Base-by-base conservation (phyloP, 768 basidiomycete genomes). In the Boletus rubescentipes region DNA sequence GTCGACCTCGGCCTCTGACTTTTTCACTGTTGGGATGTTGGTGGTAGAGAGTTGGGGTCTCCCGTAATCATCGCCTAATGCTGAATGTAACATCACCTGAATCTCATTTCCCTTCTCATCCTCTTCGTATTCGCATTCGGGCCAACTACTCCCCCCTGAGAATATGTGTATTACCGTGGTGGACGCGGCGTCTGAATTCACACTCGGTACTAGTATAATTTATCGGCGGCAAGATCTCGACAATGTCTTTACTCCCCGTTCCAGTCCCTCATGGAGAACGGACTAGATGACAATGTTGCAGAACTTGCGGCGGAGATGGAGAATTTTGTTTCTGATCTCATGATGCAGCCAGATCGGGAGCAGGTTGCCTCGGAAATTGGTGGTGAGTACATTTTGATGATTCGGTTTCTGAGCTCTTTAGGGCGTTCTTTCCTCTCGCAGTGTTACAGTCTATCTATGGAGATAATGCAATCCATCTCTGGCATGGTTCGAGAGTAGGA, bases 381-480 rank as follows among this genome's bases (percentile, higher is more conserved):
- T 55, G 79, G 79, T 66, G 53, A 52, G 55, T 74, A 50, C 32
- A 16, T 20, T 20, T 45, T 30, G 36, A 41, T 58, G 45, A 20
- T 36, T 53, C 35, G 47, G 49, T 14, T 30, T 11, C 37, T 9
- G 8, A 42, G 18, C 7, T 26, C 37, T 18, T 10, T 16, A 23
- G 12, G 48, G 18, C 49, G 21, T 15, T 11, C 30, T 41, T 38
- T 48, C 41, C 43, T 30, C 40, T 56, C 63, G 15, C 42, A 70
- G 91, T 88, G 15, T 72, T 93, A n/a, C 86, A 84, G 66, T 89
- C 89, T 23, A 93, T 93, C 61, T 93, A 92, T 62, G 90, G 89
- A 38, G 82, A 86, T 9, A 73, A 80, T 38, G 76, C 85, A 14
- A 74, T 92, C 36, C 75, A 73, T n/a, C 67, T 83, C 31, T 91